Evolutionary conservation across 495 filamentous ascomycete genomes (phyloP), one percentile per base, ranked within the genome.

Genomic region (Neurospora cerealis): DNA sequence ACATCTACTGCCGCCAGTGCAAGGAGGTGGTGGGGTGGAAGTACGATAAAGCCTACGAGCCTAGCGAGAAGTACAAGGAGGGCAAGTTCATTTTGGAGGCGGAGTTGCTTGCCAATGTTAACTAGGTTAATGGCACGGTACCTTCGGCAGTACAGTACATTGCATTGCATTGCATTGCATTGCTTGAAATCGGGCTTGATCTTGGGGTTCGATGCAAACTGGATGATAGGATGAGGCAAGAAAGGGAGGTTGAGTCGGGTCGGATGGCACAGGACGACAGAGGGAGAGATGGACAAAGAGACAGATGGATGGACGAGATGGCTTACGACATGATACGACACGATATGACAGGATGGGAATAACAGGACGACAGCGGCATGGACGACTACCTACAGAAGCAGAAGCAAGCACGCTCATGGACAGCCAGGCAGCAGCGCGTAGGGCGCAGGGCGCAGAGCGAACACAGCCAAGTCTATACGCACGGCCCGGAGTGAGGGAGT

Each of bases 11-110:
- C 84, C 86, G 90, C 71, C 91, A 95, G 83, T 99, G 96, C 89
- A 91, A 90, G 77, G 91, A 93, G 80, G 92, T 91, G 69, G 96
- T 99, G 71, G 96, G 96, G 34, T 99, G 96, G 96, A 99, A 97
- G 84, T 99, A 99, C 84, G 96, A 99, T 82, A 96, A 96, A 83
- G 96, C 96, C 38, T 98, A 91, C 79, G 96, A 99, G 87, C 78
- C 83, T 66, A 88, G 85, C 73, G 95, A 99, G 88, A 97, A 97
- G 85, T 99, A 99, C 83, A 99, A 99, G 85, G 96, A 99, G 85
- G 94, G 93, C 48, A 98, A 98, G 83, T 99, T 92, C 80, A 99
- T 99, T 71, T 87, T 99, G 74, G 96, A 99, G 85, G 93, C 92
- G 46, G 95, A 98, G 85, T 82, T 98, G 73, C 86, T 99, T 46